Conservation (phyloP, 768 basidiomycete genomes). For the Mrakia blollopis region DNA sequence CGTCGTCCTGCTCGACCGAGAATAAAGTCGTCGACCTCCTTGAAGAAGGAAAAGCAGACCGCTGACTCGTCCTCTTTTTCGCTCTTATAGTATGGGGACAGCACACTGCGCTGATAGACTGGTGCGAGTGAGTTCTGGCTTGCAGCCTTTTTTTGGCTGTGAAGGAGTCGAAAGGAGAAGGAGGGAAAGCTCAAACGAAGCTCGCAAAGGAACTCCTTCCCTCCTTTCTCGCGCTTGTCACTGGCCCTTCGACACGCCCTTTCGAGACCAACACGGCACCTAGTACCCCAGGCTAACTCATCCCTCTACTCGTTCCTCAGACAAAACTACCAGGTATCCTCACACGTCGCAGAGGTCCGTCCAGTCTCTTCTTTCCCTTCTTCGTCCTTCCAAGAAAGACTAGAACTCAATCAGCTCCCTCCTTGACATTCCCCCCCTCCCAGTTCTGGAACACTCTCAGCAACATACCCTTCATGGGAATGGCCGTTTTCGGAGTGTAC, state of each 20-base stretch:
- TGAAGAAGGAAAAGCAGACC: neutral
- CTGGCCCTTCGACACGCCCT: too few relatives aligned
- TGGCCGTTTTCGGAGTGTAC: constrained; percentile 11
- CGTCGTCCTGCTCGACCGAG: neutral
- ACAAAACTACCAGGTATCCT: constrained; percentile 2
- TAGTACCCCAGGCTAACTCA: too few relatives aligned
- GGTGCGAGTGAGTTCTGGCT: neutral
- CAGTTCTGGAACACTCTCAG: constrained; percentile 15
- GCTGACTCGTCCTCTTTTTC: neutral
- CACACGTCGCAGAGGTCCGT: constrained; percentile 8
- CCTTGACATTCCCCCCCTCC: neutral
- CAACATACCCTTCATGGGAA: constrained; percentile 16
- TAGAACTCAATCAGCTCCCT: too few relatives aligned
- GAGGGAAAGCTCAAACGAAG: neutral
- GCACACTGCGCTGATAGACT: constrained; percentile 10
- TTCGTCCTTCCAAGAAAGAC: neutral
- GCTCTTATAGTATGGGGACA: constrained; percentile 8
- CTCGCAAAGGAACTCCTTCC: too few relatives aligned
- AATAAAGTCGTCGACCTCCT: too few relatives aligned
- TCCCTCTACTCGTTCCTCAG: neutral
- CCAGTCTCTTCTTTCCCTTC: neutral
- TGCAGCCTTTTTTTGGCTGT: too few relatives aligned
- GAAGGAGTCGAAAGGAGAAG: neutral
- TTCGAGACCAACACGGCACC: too few relatives aligned
- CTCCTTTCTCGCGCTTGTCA: too few relatives aligned